phyloP scores from a whole-genome alignment of 306 rosid genomes.

The Lagenaria siceraria region DNA sequence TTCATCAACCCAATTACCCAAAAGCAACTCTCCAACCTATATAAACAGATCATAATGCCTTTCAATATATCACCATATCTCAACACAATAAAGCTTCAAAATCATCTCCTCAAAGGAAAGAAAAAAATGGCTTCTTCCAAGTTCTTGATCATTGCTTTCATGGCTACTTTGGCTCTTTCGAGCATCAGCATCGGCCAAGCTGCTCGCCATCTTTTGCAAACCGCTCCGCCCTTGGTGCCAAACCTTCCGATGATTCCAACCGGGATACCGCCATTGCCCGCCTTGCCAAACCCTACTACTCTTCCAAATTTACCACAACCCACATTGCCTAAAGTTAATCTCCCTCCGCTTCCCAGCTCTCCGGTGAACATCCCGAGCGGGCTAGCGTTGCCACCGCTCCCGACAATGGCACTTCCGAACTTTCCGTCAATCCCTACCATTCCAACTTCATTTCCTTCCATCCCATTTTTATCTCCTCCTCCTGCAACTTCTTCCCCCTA shows the following conservation, averaged over 20 bases:
- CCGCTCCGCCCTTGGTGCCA: background rate
- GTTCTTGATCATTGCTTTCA: background rate
- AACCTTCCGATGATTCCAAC: background rate
- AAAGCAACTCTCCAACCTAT: background rate
- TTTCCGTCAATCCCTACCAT: background rate
- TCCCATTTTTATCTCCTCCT: conserved; percentile 10
- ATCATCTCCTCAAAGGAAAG: background rate
- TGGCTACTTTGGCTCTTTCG: background rate
- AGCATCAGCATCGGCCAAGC: background rate
- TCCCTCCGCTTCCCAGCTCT: background rate
- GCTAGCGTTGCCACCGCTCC: background rate
- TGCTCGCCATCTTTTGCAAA: conserved; percentile 8
- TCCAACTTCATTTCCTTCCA: background rate
- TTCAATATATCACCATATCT: background rate
- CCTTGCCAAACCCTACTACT: background rate
- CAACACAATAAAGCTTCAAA: background rate
- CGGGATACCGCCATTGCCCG: background rate
- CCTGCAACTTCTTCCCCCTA: conserved; percentile 7
- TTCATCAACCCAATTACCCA: background rate
- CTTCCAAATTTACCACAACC: conserved; percentile 7
- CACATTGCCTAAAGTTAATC: background rate
- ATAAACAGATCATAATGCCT: background rate
- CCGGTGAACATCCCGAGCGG: background rate
- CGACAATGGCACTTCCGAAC: background rate
- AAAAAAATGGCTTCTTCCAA: background rate